phyloP scores from a whole-genome alignment of 805 yeast genomes.

The Wickerhamomyces strasburgensis region DNA sequence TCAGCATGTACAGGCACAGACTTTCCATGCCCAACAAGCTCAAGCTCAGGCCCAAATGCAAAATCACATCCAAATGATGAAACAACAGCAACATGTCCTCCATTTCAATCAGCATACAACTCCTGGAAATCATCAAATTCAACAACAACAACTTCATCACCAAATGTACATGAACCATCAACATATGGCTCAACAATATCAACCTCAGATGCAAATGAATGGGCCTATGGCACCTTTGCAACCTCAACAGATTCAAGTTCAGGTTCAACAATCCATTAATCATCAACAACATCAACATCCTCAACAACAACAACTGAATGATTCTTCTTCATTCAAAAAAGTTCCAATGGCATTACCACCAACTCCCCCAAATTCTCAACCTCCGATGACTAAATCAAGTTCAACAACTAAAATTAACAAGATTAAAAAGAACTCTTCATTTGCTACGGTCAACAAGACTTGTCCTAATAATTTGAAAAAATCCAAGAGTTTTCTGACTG shows the following conservation, averaged over 20 bases:
- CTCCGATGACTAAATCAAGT: conserved; percentile 15
- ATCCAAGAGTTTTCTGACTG: conserved; percentile 20
- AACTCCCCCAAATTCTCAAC: conserved; percentile 11
- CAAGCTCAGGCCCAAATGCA: conserved; percentile 7
- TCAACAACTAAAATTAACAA: conserved; percentile 22
- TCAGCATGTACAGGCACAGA: background rate
- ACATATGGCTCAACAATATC: conserved; percentile 1
- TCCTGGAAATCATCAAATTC: background rate
- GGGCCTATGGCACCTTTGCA: conserved; percentile 1
- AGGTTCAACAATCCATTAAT: conserved; percentile 2
- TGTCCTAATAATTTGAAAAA: conserved; percentile 15
- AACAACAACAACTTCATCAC: background rate
- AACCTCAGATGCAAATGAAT: conserved; percentile 4
- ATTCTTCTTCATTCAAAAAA: conserved; percentile 1
- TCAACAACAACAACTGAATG: conserved; percentile 11
- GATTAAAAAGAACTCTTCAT: conserved; percentile 18
- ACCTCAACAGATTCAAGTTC: conserved; percentile 1
- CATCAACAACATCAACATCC: conserved; percentile 9
- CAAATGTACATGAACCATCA: background rate
- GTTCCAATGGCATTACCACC: conserved; percentile 7
- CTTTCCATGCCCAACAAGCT: conserved; percentile 5
- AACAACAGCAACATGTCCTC: background rate
- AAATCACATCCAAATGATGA: conserved; percentile 1
- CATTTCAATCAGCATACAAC: background rate
- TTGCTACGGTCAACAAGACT: conserved; percentile 7